Evolutionary conservation across 495 filamentous ascomycete genomes (phyloP).

Genomic region (Haplographium delicatum): DNA sequence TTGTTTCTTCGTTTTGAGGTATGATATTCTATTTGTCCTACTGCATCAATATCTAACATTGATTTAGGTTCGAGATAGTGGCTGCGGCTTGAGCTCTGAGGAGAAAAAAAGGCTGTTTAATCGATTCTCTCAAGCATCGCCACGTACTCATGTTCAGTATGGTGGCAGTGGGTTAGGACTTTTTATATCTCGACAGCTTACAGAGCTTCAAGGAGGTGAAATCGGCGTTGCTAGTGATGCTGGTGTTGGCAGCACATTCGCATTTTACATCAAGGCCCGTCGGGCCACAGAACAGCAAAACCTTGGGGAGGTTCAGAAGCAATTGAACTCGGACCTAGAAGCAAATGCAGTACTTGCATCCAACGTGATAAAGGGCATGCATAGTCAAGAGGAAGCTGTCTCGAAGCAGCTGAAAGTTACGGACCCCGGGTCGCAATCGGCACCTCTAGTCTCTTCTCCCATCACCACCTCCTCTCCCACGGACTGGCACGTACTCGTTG

Average conservation of each 20-base stretch:
- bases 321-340: constrained; percentile 9
- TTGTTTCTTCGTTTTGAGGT: constrained; percentile 53
- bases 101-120: constrained; percentile 55
- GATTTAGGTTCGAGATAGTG: constrained; percentile 51
- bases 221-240: constrained; percentile 71
- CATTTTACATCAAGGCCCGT: constrained; percentile 61
- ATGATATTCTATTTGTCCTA: not conserved
- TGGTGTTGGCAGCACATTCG: constrained; percentile 74
- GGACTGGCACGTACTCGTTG: constrained; percentile 52
- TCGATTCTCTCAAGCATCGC: constrained; percentile 57
- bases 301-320: constrained; percentile 1
- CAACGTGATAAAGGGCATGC: not conserved
- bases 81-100: constrained; percentile 50
- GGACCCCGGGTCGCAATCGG: not conserved
- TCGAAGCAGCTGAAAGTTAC: not conserved
- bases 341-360: not conserved
- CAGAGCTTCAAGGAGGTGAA: constrained; percentile 79
- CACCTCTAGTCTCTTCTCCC: no score
- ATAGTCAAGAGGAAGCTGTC: not conserved
- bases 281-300: constrained; percentile 4
- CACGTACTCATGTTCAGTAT: constrained; percentile 72
- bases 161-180: constrained; percentile 79
- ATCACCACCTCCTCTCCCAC: constrained; percentile 4
- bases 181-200: constrained; percentile 73
- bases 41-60: not conserved